Evolutionary conservation across 345 rosid genomes (phyloP).

Genomic region (Diplotaxis tenuifolia): DNA sequence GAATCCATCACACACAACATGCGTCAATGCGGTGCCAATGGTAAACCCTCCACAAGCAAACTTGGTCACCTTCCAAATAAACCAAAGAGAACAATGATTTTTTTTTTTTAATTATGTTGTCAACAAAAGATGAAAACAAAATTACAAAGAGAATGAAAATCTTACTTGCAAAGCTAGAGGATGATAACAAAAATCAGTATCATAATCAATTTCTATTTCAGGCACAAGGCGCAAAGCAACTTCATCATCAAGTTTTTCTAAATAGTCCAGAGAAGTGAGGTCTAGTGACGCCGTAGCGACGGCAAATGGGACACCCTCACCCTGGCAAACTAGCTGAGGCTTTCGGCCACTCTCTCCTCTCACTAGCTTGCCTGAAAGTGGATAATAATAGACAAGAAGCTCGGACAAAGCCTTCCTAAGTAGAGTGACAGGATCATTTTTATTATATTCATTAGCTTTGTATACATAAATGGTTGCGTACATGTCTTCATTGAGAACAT

Average conservation of each 20-base stretch:
- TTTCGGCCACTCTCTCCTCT: neutral
- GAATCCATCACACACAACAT: neutral
- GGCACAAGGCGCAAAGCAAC: neutral
- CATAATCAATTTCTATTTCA: neutral
- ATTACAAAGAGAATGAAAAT: neutral
- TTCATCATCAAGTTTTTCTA: neutral
- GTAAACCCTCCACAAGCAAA: neutral
- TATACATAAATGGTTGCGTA: neutral
- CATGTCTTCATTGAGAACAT: neutral
- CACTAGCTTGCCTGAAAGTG: conserved; percentile 2
- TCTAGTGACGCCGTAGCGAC: neutral
- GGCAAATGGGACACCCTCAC: neutral
- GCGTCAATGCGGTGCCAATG: neutral
- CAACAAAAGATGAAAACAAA: neutral
- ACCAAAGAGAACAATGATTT: neutral
- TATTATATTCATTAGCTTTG: neutral
- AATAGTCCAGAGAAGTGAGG: neutral
- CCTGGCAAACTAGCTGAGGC: neutral
- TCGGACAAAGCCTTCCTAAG: neutral
- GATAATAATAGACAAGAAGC: neutral
- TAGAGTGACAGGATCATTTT: neutral
- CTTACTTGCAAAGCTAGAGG: neutral
- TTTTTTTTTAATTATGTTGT: neutral
- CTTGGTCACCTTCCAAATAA: neutral
- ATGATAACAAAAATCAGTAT: neutral